Base-by-base conservation (phyloP, 2,329 filamentous ascomycete genomes). In the Colletotrichum lini region DNA sequence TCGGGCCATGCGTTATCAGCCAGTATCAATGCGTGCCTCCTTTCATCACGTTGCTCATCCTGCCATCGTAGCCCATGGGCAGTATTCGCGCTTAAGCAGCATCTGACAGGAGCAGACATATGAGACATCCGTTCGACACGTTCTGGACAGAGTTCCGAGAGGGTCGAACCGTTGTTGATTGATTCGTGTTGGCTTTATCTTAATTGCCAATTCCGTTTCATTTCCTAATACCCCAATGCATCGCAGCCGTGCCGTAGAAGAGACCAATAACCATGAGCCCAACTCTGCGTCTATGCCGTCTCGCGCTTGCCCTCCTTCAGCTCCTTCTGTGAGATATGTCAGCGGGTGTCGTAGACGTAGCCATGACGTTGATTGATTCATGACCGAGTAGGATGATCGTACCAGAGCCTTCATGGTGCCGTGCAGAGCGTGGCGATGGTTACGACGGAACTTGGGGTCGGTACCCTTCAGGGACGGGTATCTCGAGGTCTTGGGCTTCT, bases 401-500 rank as follows among this genome's bases (percentile, higher is more conserved):
- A 98, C 96, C 89, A 99, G 88, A 84, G 96, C 96, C 90, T 94
- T 97, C 90, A 94, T 95, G 84, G 95, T 99, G 86, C 96, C 96
- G 90, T 98, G 96, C 77, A 98, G 95, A 86, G 96, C 96, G 91
- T 99, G 96, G 90, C 95, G 94, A 90, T 99, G 96, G 91, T 99
- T 99, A 88, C 96, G 93, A 87, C 96, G 93, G 91, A 99, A 99
- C 92, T 99, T 99, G 84, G 96, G 95, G 89, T 99, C 96, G 85
- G 94, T 96, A 82, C 96, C 96, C 85, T 98, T 98, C 82, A 99
- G 93, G 80, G 96, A 98, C 78, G 96, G 96, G 90, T 99, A 99
- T 90, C 96, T 92, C 87, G 95, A 92, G 84, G 96, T 98, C 92
- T 98, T 98, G 78, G 96, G 96, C 93, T 98, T 98, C 93, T 98